These are phyloP conservation scores for Staphylotrichum tortipilum DNA, from an alignment of 495 filamentous ascomycete genomes.

Conservation along the genomic window DNA sequence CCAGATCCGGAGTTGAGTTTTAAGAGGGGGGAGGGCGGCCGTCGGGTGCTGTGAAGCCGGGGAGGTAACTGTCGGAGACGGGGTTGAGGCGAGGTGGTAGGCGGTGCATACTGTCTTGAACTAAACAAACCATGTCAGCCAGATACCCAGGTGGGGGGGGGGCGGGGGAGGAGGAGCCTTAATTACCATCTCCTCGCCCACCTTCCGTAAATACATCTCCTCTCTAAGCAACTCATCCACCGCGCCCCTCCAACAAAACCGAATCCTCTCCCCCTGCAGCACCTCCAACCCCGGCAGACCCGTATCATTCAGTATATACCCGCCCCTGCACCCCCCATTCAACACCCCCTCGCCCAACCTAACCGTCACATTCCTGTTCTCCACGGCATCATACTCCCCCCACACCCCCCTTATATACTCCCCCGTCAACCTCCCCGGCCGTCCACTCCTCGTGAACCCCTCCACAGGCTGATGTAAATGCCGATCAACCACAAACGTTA, in stretches of 20 bases:
- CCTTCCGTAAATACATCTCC: constrained; percentile 1
- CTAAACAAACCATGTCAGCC: too few relatives aligned
- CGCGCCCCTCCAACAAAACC: not conserved
- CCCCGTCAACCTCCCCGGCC: not conserved
- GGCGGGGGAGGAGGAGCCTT: not conserved
- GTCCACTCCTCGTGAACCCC: not conserved
- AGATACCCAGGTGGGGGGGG: too few relatives aligned
- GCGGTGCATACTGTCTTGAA: too few relatives aligned
- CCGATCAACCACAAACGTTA: not conserved
- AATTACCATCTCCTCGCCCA: not conserved
- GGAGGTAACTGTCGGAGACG: too few relatives aligned
- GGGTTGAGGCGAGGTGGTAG: too few relatives aligned
- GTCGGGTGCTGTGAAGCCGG: too few relatives aligned
- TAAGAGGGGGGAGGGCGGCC: not conserved
- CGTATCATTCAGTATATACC: constrained; percentile 1
- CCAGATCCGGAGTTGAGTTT: not conserved
- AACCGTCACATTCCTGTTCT: not conserved
- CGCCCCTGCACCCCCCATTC: not conserved
- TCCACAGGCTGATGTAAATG: not conserved
- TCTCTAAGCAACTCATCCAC: not conserved
- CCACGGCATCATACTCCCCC: not conserved
- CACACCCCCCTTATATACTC: not conserved
- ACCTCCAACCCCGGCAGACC: not conserved
- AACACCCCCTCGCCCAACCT: not conserved
- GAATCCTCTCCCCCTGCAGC: not conserved